A percentile compares a stretch with the other conserved stretches of the same genome.
Evolutionary conservation across 78 protist genomes (phyloP).

Genomic region (Dictyostelium purpureum): DNA sequence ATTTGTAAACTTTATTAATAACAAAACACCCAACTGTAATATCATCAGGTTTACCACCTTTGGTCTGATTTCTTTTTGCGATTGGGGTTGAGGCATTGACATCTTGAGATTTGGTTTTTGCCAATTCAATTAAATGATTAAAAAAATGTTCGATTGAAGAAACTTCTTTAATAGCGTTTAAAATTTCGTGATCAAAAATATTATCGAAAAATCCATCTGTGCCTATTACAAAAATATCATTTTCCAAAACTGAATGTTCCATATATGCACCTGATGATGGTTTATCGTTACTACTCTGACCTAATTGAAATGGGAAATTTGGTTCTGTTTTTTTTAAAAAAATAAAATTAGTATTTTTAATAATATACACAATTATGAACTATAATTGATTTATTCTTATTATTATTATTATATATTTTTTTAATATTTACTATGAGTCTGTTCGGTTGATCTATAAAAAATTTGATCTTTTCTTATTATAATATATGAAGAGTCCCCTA

Average conservation of each 20-base stretch:
- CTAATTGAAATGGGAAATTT: slow-evolving; percentile 72
- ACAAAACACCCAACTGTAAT: slow-evolving; percentile 72
- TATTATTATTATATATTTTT: background rate
- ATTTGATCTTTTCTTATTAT: slow-evolving; percentile 54
- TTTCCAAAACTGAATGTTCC: slow-evolving; percentile 38
- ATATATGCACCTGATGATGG: slow-evolving; percentile 50
- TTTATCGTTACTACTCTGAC: slow-evolving; percentile 37
- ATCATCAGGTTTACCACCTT: slow-evolving; percentile 70
- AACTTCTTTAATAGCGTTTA: slow-evolving; percentile 36
- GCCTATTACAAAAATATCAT: slow-evolving; percentile 78
- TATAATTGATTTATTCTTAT: background rate
- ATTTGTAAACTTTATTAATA: background rate
- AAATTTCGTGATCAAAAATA: slow-evolving; percentile 54
- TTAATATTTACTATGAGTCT: slow-evolving; percentile 45
- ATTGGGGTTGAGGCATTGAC: slow-evolving; percentile 16
- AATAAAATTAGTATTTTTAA: background rate
- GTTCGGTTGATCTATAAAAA: slow-evolving; percentile 41
- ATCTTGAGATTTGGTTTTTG: slow-evolving; percentile 47
- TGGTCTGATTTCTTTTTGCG: background rate
- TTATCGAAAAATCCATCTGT: slow-evolving; percentile 80
- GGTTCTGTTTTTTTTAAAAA: slow-evolving; percentile 11
- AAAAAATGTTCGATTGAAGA: slow-evolving; percentile 41
- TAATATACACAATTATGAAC: background rate
- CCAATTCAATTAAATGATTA: slow-evolving; percentile 22
- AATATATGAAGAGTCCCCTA: slow-evolving; percentile 64